Conservation (phyloP, 2,329 filamentous ascomycete genomes). For the Drechslera avenae region DNA sequence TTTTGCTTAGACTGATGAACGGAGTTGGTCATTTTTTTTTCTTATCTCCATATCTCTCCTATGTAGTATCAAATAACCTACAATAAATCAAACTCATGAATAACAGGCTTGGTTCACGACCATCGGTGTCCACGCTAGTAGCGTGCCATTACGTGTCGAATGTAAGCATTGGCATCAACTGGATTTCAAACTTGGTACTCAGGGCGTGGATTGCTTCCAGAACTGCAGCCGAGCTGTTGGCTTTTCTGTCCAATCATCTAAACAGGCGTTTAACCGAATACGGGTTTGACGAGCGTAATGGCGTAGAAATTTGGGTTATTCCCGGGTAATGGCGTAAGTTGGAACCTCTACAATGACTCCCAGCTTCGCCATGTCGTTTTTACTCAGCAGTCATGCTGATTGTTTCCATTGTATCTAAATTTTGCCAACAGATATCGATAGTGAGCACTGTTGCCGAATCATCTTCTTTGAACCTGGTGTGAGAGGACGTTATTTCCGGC, state of each 20-base stretch:
- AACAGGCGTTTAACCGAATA: background rate
- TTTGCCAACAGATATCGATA: background rate
- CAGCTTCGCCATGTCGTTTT: background rate
- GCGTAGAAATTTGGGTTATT: constrained; percentile 26
- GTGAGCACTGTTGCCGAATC: background rate
- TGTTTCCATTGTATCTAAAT: background rate
- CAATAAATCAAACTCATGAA: background rate
- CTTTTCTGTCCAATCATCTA: background rate
- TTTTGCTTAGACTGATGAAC: constrained; percentile 35
- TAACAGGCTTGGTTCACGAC: no score
- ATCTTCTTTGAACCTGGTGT: background rate
- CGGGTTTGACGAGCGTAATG: constrained; percentile 6
- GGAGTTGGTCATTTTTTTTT: constrained; percentile 21
- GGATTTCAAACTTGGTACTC: no score
- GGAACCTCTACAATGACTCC: background rate
- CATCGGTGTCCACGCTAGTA: background rate
- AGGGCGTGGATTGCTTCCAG: background rate
- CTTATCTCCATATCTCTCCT: no score
- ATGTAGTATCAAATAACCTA: constrained; percentile 20
- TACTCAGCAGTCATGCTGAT: background rate
- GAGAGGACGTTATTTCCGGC: background rate
- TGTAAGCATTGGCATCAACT: no score
- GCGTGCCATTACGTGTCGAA: no score
- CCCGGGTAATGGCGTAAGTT: constrained; percentile 9
- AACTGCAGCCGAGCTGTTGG: background rate